Conservation (phyloP, 371 early-diverging fungal genomes). For the Choanephora cucurbitarum region DNA sequence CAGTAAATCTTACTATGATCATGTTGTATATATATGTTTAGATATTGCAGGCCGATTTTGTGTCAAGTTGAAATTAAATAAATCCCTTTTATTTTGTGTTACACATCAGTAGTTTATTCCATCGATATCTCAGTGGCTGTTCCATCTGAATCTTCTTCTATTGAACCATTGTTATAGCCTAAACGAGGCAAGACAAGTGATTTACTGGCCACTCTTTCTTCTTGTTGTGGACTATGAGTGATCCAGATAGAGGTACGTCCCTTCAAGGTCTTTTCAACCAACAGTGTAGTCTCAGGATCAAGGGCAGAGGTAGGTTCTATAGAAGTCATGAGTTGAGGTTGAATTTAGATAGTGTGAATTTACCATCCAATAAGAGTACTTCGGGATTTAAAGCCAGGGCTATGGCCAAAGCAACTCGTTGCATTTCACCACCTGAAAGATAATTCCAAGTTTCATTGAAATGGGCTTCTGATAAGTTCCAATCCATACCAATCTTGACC, state of each 20-base stretch:
- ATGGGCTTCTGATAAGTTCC: slow-evolving; percentile 67
- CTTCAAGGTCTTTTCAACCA: slow-evolving; percentile 75
- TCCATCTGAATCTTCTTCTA: slow-evolving; percentile 14
- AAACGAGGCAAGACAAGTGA: slow-evolving; percentile 19
- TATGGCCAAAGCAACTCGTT: slow-evolving; percentile 79
- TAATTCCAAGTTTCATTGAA: slow-evolving; percentile 78
- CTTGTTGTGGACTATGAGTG: slow-evolving; percentile 81
- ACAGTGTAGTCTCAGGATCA: slow-evolving; percentile 70
- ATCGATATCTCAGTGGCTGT: slow-evolving; percentile 14
- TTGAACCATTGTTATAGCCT: slow-evolving; percentile 1
- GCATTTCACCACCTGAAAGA: slow-evolving; percentile 89
- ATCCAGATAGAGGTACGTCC: slow-evolving; percentile 74
- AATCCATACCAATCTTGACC: slow-evolving; percentile 61
- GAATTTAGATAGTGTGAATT: background rate
- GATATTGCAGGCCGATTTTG: too few species aligned
- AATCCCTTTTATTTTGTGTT: too few species aligned
- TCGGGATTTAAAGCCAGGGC: slow-evolving; percentile 78
- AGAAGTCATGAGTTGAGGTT: background rate
- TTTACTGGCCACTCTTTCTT: slow-evolving; percentile 63
- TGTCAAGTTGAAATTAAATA: too few species aligned
- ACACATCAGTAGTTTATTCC: too few species aligned
- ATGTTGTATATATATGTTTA: too few species aligned
- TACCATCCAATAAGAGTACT: slow-evolving; percentile 83
- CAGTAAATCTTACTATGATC: too few species aligned
- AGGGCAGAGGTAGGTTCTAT: slow-evolving; percentile 86